These are phyloP conservation scores for Ceratocystis albifundus DNA, from an alignment of 2,329 filamentous ascomycete species.

Conservation along the genomic window DNA sequence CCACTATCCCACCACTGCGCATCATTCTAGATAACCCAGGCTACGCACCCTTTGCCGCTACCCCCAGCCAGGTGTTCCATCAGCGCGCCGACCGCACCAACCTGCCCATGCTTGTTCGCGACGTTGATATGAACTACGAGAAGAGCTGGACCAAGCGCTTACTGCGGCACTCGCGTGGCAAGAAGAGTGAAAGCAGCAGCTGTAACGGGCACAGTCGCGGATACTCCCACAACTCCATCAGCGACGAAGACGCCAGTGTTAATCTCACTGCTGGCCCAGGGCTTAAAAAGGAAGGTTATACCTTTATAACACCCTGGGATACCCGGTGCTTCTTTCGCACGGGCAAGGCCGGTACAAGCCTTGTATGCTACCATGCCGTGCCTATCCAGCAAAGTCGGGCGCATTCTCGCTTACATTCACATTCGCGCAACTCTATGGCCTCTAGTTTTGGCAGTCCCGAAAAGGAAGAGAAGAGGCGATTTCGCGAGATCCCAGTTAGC, in stretches of 20 bases:
- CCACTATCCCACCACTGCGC: slow-evolving; percentile 18
- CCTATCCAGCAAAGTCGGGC: slow-evolving; percentile 31
- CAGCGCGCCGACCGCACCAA: neutral
- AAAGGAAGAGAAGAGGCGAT: slow-evolving; percentile 10
- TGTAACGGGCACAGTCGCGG: slow-evolving; percentile 26
- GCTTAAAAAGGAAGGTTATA: slow-evolving; percentile 53
- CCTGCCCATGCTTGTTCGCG: slow-evolving; percentile 34
- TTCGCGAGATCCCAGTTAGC: slow-evolving; percentile 45
- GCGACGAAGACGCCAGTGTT: slow-evolving; percentile 14
- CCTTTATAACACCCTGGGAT: slow-evolving; percentile 77
- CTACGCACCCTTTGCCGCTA: slow-evolving; percentile 20
- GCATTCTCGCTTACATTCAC: slow-evolving; percentile 14
- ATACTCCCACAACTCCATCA: neutral
- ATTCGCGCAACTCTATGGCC: slow-evolving; percentile 24
- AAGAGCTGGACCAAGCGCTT: slow-evolving; percentile 30
- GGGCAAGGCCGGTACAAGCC: slow-evolving; percentile 58
- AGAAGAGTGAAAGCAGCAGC: slow-evolving; percentile 15
- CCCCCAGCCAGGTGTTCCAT: slow-evolving; percentile 23
- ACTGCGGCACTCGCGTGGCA: slow-evolving; percentile 22
- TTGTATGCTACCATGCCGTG: slow-evolving; percentile 65
- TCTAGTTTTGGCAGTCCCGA: slow-evolving; percentile 6
- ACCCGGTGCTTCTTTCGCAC: slow-evolving; percentile 78
- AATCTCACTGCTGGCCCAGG: slow-evolving; percentile 34
- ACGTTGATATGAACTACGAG: slow-evolving; percentile 47
- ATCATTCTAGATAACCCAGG: slow-evolving; percentile 22